phyloP scores from a whole-genome alignment of 2,329 filamentous ascomycete genomes.

The Cytospora schulzeri region DNA sequence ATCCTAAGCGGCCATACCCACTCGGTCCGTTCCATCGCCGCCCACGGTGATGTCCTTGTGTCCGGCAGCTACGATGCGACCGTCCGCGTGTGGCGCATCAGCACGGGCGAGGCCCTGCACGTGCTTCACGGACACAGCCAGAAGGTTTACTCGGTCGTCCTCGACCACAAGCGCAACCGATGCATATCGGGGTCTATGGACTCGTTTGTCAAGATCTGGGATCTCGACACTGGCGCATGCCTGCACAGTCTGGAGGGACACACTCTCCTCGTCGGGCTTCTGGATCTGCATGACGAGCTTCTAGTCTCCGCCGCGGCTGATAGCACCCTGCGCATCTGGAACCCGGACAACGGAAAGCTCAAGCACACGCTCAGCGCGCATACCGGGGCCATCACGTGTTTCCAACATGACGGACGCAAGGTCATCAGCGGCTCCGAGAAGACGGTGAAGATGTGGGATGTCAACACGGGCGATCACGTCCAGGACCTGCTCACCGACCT shows the following conservation, averaged over 20 bases:
- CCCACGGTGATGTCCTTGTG: conserved; percentile 92
- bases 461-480: conserved; percentile 86
- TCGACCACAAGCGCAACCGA: conserved; percentile 87
- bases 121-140: conserved; percentile 83
- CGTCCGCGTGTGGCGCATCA: conserved; percentile 96
- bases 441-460: conserved; percentile 98
- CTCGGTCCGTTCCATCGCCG: conserved; percentile 93
- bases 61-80: conserved; percentile 96
- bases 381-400: conserved; percentile 96
- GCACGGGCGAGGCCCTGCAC: conserved; percentile 85
- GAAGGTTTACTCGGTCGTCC: conserved; percentile 96
- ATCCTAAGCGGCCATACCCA: conserved; percentile 84
- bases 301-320: conserved; percentile 95
- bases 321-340: conserved; percentile 94
- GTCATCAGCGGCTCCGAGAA: conserved; percentile 95
- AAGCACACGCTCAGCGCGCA: conserved; percentile 89
- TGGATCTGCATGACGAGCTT: conserved; percentile 86
- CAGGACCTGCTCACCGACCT: conserved; percentile 91
- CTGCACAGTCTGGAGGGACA: conserved; percentile 92
- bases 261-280: conserved; percentile 83
- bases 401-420: conserved; percentile 95
- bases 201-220: conserved; percentile 97
- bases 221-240: conserved; percentile 80
- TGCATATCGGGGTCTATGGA: conserved; percentile 99
- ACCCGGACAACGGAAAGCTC: conserved; percentile 88